Evolutionary conservation across 371 early-diverging fungal species (phyloP), one percentile per base, ranked within the genome.

Genomic region (Coemansia sp.): DNA sequence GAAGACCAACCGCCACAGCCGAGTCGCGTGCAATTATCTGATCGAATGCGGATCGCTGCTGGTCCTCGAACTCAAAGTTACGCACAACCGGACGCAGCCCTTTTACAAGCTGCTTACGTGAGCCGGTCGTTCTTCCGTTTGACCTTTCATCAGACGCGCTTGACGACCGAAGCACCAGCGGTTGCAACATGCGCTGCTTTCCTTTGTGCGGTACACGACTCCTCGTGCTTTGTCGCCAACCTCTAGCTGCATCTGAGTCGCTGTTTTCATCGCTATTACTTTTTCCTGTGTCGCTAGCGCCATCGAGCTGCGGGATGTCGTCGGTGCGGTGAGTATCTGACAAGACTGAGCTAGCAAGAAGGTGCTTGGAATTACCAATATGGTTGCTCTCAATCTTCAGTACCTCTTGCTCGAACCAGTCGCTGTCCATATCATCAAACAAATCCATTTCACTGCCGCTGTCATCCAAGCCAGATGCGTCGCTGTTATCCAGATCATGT

Each of bases 71-170:
- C 44, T 44, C 44, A 44, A 44, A 44, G 44, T 44, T 11, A n/a
- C n/a, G 44, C 44, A n/a, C 44, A 44, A n/a, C 0, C 6, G 44
- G 59, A 3, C 12, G 21, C 21, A 11, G 21, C 13, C 1, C 44
- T 44, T n/a, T 44, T 15, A 44, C 44, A 44, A 44, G 44, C n/a
- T n/a, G 44, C n/a, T 44, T 44, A 6, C 44, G 44, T n/a, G n/a
- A 44, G n/a, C 44, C n/a, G 5, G 44, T 4, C n/a, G 6, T 15
- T 3, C n/a, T 44, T 12, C 5, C 44, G n/a, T 44, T 15, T 15
- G 4, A n/a, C 76, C 91, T 93, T 66, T 95, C 95, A 0, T 83
- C 85, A 66, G 90, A 89, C 41, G 94, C 81, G 13, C 95, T 94
- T 28, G 61, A 32, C 12, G 61, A 8, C 19, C 15, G 21, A 26